Percentiles rank a stretch among this genome's conserved stretches.
Evolutionary conservation across 805 yeast species (phyloP).

Genomic region (Wickerhamomyces kurtzmanii): DNA sequence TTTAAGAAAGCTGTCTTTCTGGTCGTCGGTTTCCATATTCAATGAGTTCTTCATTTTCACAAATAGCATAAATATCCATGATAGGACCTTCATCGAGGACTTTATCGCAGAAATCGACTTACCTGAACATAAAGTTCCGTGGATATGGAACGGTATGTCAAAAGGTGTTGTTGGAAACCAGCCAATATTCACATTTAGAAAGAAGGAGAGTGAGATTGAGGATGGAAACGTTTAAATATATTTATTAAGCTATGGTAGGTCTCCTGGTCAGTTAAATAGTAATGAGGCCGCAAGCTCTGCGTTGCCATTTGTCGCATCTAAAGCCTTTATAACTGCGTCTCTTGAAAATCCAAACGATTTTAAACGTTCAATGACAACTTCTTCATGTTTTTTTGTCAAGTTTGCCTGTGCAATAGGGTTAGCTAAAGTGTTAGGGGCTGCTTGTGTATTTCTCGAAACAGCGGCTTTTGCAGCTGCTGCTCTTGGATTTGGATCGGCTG

Average conservation of each 20-base stretch:
- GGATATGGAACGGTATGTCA: constrained; percentile 22
- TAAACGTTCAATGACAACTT: constrained; percentile 33
- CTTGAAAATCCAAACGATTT: constrained; percentile 64
- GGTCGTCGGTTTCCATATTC: constrained; percentile 84
- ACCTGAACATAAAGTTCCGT: constrained; percentile 27
- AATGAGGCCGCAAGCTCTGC: constrained; percentile 81
- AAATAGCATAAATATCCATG: constrained; percentile 71
- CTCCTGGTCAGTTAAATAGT: constrained; percentile 32
- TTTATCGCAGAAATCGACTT: constrained; percentile 58
- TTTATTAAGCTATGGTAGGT: not conserved
- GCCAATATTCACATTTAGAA: constrained; percentile 13
- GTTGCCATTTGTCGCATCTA: constrained; percentile 62
- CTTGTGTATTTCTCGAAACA: constrained; percentile 1
- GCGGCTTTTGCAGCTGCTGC: constrained; percentile 4
- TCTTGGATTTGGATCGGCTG: constrained; percentile 1
- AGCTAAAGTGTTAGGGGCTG: not conserved
- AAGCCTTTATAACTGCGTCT: constrained; percentile 53
- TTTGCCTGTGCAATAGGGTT: constrained; percentile 2
- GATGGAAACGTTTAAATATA: no score
- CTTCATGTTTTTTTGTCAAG: no score
- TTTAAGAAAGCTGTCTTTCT: constrained; percentile 67
- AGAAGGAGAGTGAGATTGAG: not conserved
- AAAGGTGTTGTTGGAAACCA: constrained; percentile 17
- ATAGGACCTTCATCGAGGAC: constrained; percentile 73
- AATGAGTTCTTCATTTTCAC: constrained; percentile 77